Conservation (phyloP, 106 monocot species). For the Phalaenopsis aphrodite region DNA sequence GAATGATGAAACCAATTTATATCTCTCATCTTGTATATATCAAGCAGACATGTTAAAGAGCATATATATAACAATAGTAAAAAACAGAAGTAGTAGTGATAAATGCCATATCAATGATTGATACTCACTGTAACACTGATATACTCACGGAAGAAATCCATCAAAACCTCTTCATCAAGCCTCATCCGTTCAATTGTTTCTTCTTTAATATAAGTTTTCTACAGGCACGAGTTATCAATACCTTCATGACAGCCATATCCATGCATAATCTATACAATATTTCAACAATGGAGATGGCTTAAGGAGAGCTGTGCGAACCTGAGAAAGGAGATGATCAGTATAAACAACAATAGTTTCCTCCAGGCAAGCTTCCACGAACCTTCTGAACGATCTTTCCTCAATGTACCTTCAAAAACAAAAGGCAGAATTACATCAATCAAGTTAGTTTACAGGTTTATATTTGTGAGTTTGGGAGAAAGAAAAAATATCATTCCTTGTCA, state of each 20-base stretch:
- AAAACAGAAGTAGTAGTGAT: not conserved
- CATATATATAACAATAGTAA: not conserved
- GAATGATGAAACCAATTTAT: not conserved
- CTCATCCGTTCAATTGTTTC: slow-evolving; percentile 95
- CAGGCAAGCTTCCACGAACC: slow-evolving; percentile 89
- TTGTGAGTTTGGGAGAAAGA: too few species aligned
- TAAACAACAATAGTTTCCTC: slow-evolving; percentile 91
- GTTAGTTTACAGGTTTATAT: not conserved
- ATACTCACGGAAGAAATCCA: slow-evolving; percentile 86
- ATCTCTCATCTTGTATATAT: not conserved
- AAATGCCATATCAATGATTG: slow-evolving; percentile 1
- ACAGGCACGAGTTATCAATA: slow-evolving; percentile 12
- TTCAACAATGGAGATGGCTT: not conserved
- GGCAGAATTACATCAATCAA: not conserved
- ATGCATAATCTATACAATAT: not conserved
- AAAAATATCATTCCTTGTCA: too few species aligned
- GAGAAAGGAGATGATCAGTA: slow-evolving; percentile 87
- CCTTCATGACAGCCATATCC: slow-evolving; percentile 1
- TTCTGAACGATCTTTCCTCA: slow-evolving; percentile 95
- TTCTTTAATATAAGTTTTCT: slow-evolving; percentile 89
- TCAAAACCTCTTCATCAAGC: slow-evolving; percentile 88
- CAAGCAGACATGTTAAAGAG: not conserved
- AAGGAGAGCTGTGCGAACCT: slow-evolving; percentile 27
- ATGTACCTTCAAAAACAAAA: slow-evolving; percentile 53
- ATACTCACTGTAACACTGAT: slow-evolving; percentile 75